Conservation (phyloP, 2,329 filamentous ascomycete species). For the Amesomyces nigricolor region DNA sequence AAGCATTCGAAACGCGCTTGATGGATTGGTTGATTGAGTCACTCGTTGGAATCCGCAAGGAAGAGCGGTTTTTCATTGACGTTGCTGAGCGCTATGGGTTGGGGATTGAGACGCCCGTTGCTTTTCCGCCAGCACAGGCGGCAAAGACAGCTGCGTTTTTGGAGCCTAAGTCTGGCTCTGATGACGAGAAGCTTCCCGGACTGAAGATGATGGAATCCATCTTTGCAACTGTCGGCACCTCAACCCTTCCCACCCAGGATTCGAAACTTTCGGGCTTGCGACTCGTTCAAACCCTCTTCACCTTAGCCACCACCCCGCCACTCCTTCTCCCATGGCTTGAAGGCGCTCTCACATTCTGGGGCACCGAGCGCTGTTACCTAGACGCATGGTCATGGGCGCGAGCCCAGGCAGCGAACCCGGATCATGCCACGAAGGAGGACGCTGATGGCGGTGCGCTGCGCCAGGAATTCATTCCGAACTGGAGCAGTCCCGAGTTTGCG, state of each 20-base stretch:
- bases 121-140: not conserved
- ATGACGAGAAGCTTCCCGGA: slow-evolving; percentile 36
- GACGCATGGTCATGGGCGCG: slow-evolving; percentile 53
- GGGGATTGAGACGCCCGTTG: slow-evolving; percentile 36
- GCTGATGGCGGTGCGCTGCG: slow-evolving; percentile 60
- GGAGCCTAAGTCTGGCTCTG: not conserved
- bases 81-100: slow-evolving; percentile 57
- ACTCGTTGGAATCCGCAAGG: slow-evolving; percentile 59
- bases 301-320: not conserved
- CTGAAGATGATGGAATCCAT: slow-evolving; percentile 35
- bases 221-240: not conserved
- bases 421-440: slow-evolving; percentile 36
- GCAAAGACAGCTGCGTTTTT: not conserved
- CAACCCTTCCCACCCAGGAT: not conserved
- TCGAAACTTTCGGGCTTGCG: not conserved
- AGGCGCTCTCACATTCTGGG: slow-evolving; percentile 68
- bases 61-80: slow-evolving; percentile 62
- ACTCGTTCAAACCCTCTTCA: not conserved
- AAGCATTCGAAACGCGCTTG: slow-evolving; percentile 46
- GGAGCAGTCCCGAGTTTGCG: slow-evolving; percentile 57
- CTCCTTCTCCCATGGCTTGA: slow-evolving; percentile 50
- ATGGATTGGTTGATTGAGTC: slow-evolving; percentile 59
- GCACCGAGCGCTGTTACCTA: slow-evolving; percentile 63
- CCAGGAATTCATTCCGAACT: slow-evolving; percentile 62
- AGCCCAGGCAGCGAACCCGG: slow-evolving; percentile 30